These are phyloP conservation scores for Pyracantha coccinea DNA, from an alignment of 331 rosid species.

Conservation along the genomic window DNA sequence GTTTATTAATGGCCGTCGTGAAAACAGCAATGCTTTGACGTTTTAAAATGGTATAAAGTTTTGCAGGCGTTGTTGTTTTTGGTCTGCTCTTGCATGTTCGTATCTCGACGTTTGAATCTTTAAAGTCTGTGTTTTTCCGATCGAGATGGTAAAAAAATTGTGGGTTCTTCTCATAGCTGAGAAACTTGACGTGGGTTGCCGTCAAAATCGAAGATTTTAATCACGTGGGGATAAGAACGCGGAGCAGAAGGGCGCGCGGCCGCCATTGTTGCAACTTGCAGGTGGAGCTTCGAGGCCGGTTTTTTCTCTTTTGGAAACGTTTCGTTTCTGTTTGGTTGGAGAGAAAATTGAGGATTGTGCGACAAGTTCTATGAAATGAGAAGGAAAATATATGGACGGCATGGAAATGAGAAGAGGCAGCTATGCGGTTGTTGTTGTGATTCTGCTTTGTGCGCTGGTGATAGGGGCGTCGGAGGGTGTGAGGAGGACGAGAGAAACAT, in stretches of 20 bases:
- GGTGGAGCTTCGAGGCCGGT: constrained; percentile 7
- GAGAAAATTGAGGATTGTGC: constrained; percentile 4
- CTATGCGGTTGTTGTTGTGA: constrained; percentile 42
- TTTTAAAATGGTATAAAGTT: not conserved
- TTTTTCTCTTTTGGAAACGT: not conserved
- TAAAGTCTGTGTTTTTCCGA: constrained; percentile 1
- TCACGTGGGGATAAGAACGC: not conserved
- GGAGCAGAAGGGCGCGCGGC: not conserved
- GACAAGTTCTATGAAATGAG: constrained; percentile 58
- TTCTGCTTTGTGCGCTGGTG: constrained; percentile 62
- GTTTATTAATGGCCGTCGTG: constrained; percentile 6
- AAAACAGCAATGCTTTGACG: not conserved
- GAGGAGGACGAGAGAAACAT: constrained; percentile 31
- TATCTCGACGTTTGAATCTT: constrained; percentile 11
- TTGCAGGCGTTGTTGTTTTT: not conserved
- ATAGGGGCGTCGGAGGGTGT: constrained; percentile 55
- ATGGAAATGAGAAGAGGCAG: constrained; percentile 43
- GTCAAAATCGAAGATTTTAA: not conserved
- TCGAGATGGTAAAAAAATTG: not conserved
- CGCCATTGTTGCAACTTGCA: constrained; percentile 6
- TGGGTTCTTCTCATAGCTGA: constrained; percentile 9
- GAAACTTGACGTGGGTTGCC: constrained; percentile 1
- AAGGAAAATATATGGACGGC: constrained; percentile 30
- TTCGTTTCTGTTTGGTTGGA: not conserved
- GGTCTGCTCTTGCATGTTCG: not conserved